Base-by-base conservation (phyloP, 2,329 filamentous ascomycete genomes). In the Aspergillus tamarii region DNA sequence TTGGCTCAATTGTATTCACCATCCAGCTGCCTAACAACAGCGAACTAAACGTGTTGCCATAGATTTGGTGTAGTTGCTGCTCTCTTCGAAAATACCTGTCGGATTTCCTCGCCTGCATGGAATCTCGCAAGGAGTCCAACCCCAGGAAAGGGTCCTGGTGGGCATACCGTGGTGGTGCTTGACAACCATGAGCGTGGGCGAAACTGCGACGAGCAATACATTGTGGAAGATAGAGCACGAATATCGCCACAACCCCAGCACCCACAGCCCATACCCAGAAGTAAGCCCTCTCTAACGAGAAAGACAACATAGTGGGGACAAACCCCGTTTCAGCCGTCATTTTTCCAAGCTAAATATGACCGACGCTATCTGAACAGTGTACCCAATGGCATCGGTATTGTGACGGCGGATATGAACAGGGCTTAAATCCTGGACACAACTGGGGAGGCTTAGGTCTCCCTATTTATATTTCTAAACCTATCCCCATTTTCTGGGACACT, bases 1-100 rank as follows among this genome's bases (percentile, higher is more conserved):
- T 30, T n/a, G 56, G 56, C 23, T 59, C 56, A 28, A 59, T 59
- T 9, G 56, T 59, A 28, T 59, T 59, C 56, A 59, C 41, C 16
- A 48, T 21, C 56, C 56, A 59, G 48, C 41, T 59, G 41, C 19
- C 56, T n/a, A 43, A 59, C 9, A 36, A 41, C 26, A 59, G 32
- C 34, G 34, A 36, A 5, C 6, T 36, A 14, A 36, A 36, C 2
- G 34, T 36, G 14, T 36, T 36, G 14, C 30, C 39, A 50, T 46
- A 59, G 50, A n/a, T 8, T n/a, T n/a, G 39, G 16, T n/a, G 39
- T 10, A 41, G 39, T 41, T 41, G 39, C 3, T 41, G 39, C 39
- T 36, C 39, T n/a, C 39, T 41, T 9, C 39, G 39, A 41, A 41
- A 41, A 41, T n/a, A 41, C 7, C 7, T n/a, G 16, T 41, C 39